Base-by-base conservation (phyloP, 1,284 basidiomycete species). In the Termitomyces sp. region DNA sequence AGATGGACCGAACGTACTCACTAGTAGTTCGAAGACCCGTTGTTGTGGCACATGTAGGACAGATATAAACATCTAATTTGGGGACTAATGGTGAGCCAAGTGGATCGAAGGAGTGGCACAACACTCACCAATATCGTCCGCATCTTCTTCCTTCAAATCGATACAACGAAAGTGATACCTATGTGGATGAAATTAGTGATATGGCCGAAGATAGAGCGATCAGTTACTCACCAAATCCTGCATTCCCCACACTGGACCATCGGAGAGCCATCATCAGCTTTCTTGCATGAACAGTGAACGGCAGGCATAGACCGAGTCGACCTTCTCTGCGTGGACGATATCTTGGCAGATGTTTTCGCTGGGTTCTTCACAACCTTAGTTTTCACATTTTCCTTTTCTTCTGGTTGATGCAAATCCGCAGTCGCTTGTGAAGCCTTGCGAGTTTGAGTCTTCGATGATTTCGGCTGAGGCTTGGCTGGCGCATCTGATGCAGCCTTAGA, bases 21-120 rank as follows among this genome's bases (percentile, higher is more conserved):
- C 89, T 84, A 71, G 84, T 79, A 69, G 80, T 83, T 67, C 73
- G 77, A 60, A 77, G 76, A 59, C 84, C 83, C 55, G 86, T 86
- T 58, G 73, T 76, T 60, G 77, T 68, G 55, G 79, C 73, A 72
- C 88, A 91, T 44, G 79, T 65, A 50, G 82, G 75, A 67, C 89
- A 91, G 54, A 88, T 72, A 70, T 83, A 91, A 50, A 82, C 68
- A 69, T 76, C 88, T 91, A 58, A 41, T 39, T 45, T 30, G 18
- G 10, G 16, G 13, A 5, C 13, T 30, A 2, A 37, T 24, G 34
- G 8, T 26, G 2, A 26, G 21, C 1, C 24, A n/a, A 38, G 35
- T 21, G 13, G 4, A 34, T 4, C 14, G 6, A 3, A 11, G 28
- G 26, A 28, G 37, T 21, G 13, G 9, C 24, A 26, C 9, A 21